Evolutionary conservation across 345 rosid species (phyloP).

Genomic region (Murraya koenigii): DNA sequence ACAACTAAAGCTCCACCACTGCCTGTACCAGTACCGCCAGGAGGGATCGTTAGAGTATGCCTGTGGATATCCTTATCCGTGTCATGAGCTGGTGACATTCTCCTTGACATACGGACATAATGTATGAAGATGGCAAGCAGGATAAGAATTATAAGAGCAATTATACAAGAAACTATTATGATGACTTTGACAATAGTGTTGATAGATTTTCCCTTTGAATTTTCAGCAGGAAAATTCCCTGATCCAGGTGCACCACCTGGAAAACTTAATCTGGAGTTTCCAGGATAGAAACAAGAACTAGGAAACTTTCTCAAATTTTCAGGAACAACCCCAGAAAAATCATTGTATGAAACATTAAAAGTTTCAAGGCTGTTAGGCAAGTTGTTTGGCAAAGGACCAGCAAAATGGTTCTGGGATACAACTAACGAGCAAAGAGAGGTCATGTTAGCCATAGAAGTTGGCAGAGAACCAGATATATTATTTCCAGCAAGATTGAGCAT

Average conservation of each 20-base stretch:
- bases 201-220: conserved; percentile 50
- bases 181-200: conserved; percentile 59
- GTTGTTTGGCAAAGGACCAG: conserved; percentile 76
- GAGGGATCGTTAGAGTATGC: conserved; percentile 46
- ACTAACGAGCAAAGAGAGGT: conserved; percentile 62
- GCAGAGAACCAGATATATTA: conserved; percentile 81
- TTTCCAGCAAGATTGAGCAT: conserved; percentile 75
- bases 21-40: conserved; percentile 40
- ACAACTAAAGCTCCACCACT: conserved; percentile 68
- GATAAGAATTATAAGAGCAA: conserved; percentile 64
- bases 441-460: conserved; percentile 70
- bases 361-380: conserved; percentile 53
- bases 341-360: conserved; percentile 80
- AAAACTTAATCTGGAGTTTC: conserved; percentile 57
- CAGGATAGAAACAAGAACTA: conserved; percentile 78
- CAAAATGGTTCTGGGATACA: conserved; percentile 73
- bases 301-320: conserved; percentile 78
- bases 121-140: conserved; percentile 70
- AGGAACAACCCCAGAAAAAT: conserved; percentile 88
- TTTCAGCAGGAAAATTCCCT: conserved; percentile 31
- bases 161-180: conserved; percentile 67
- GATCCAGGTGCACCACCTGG: conserved; percentile 55
- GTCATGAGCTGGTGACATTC: conserved; percentile 42
- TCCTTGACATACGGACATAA: conserved; percentile 58
- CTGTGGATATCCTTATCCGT: conserved; percentile 45